Base-by-base conservation (phyloP, 331 rosid species). In the Prunus yedoensis region DNA sequence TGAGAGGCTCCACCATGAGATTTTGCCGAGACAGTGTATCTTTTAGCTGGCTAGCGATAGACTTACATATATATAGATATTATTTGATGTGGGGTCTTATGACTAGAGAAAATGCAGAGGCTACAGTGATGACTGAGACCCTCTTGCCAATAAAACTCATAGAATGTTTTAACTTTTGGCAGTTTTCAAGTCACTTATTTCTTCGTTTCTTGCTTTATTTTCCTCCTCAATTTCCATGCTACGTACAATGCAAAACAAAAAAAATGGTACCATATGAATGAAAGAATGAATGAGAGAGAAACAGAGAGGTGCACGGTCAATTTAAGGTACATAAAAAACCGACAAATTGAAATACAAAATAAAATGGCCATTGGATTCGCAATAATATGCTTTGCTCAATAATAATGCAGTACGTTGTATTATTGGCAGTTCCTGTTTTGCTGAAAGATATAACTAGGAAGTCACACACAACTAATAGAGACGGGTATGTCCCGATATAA, bases 351-450 rank as follows among this genome's bases (percentile, higher is more conserved):
- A 41, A 23, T 27, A 57, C 63, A 23, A 1, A 67, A 21, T 8
- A 63, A 38, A 65, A 62, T 28, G 70, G 61, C 61, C 77, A 38
- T 61, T 74, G 70, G 49, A 61, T 61, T 74, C 60, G 60, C 57
- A 70, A 0, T 13, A 49, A 7, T 3, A 61, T 28, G 66, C 43
- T 61, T 61, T 49, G 53, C 53, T 49, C 18, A 13, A 1, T 49
- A 11, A 49, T 49, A 49, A 49, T 49, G 53, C 16, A 49, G 53
- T 13, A 13, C 16, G 53, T 49, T 1, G 1, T 13, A 38, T 9
- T 49, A 49, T 13, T 49, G 53, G 53, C 53, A 49, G 18, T 12
- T 15, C 16, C 53, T 49, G 16, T 49, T 38, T 49, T 49, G 17
- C 53, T 49, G 17, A 13, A 13, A 13, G 53, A 49, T 13, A 38